A percentile compares a stretch with the other conserved stretches of the same genome.
Conservation (phyloP, 139 green algal species). For the Zygnema circumcarinatum region DNA sequence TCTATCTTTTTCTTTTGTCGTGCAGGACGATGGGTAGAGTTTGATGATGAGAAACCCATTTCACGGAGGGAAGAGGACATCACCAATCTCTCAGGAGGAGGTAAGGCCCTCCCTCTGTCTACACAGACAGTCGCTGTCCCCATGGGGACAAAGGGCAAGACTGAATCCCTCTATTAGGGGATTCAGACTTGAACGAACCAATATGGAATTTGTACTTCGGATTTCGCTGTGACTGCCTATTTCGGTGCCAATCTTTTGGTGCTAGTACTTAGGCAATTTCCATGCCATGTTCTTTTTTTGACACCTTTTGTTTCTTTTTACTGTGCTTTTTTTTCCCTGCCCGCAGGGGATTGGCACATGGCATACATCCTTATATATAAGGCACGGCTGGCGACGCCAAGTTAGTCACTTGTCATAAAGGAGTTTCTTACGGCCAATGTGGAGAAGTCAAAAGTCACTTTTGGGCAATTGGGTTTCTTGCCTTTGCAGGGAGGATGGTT, state of each 20-base stretch:
- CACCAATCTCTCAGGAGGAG: conserved; percentile 71
- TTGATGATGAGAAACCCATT: conserved; percentile 87
- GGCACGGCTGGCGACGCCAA: conserved; percentile 18
- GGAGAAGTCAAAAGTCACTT: too few species aligned
- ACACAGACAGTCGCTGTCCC: background rate
- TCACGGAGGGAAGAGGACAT: conserved; percentile 84
- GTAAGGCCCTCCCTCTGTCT: background rate
- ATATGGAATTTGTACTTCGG: conserved; percentile 1
- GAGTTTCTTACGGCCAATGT: too few species aligned
- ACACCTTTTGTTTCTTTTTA: background rate
- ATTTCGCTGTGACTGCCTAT: background rate
- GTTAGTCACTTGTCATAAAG: too few species aligned
- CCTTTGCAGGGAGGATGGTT: too few species aligned
- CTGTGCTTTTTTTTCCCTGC: conserved; percentile 5
- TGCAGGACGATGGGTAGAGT: conserved; percentile 85
- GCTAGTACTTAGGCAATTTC: background rate
- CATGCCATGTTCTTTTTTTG: background rate
- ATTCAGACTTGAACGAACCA: background rate
- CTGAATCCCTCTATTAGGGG: background rate
- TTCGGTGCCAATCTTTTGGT: background rate
- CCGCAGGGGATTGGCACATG: conserved; percentile 58
- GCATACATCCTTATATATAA: conserved; percentile 60
- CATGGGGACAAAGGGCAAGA: too few species aligned
- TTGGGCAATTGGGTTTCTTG: too few species aligned
- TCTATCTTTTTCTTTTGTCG: background rate